These are phyloP conservation scores for Kwoniella heveanensis DNA, from an alignment of 768 basidiomycete genomes.

Conservation along the genomic window DNA sequence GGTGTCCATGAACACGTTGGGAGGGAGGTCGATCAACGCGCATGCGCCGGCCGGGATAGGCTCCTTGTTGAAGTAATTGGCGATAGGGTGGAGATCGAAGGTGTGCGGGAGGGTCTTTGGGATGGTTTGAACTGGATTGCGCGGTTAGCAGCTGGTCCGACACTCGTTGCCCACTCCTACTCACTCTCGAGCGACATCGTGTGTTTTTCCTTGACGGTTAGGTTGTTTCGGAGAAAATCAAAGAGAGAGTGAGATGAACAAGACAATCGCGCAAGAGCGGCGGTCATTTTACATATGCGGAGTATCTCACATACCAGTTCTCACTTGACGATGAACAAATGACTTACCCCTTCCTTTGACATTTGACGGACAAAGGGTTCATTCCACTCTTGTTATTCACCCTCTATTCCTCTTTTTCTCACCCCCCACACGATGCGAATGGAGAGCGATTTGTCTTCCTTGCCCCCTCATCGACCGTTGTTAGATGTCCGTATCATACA, in stretches of 20 bases:
- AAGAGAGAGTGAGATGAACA: too few species aligned
- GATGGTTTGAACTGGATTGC: neutral
- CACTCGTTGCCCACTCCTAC: neutral
- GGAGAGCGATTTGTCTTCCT: too few species aligned
- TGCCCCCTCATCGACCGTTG: too few species aligned
- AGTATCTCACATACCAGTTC: neutral
- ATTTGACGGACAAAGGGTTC: constrained; percentile 15
- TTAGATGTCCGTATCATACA: neutral
- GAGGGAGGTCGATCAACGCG: constrained; percentile 40
- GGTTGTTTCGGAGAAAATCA: too few species aligned
- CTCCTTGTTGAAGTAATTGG: constrained; percentile 36
- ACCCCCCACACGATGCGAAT: too few species aligned
- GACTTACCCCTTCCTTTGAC: constrained; percentile 20
- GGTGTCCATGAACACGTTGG: constrained; percentile 42
- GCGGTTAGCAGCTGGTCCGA: constrained; percentile 5
- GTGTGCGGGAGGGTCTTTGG: constrained; percentile 31
- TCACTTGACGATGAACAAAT: neutral
- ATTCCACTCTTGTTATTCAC: neutral
- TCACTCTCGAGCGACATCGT: neutral
- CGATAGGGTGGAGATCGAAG: constrained; percentile 32
- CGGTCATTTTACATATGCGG: neutral
- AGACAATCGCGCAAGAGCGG: too few species aligned
- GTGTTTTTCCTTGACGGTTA: too few species aligned
- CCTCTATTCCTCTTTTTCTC: too few species aligned
- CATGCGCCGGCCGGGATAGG: constrained; percentile 36